Conservation (phyloP, 2,329 filamentous ascomycete species). For the Monosporascus sp. region DNA sequence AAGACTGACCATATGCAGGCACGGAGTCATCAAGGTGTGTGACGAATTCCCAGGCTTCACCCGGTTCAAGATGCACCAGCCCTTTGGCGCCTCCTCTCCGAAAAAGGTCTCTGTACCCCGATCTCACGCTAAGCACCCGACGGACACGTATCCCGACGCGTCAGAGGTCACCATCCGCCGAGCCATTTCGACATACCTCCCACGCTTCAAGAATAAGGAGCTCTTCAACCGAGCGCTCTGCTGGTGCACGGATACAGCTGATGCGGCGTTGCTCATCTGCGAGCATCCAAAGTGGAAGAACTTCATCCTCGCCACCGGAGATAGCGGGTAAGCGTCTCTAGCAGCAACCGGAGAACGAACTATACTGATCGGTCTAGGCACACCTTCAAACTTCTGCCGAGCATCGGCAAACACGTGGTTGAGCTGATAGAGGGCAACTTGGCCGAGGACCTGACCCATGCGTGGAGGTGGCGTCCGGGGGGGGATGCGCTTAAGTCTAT, state of each 20-base stretch:
- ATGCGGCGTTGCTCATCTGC: conserved; percentile 28
- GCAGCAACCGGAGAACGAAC: background rate
- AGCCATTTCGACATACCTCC: conserved; percentile 26
- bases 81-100: conserved; percentile 24
- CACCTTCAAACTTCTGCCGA: conserved; percentile 40
- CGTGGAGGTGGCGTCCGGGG: conserved; percentile 41
- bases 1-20: conserved; percentile 5
- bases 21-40: conserved; percentile 32
- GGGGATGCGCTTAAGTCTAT: conserved; percentile 38
- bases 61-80: conserved; percentile 28
- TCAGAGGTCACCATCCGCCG: conserved; percentile 26
- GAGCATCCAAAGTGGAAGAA: conserved; percentile 37
- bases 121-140: conserved; percentile 31
- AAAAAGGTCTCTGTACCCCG: conserved; percentile 29
- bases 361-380: conserved; percentile 25
- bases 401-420: conserved; percentile 41
- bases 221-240: conserved; percentile 28
- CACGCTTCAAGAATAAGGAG: conserved; percentile 22
- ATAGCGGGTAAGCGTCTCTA: conserved; percentile 34
- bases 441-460: conserved; percentile 31
- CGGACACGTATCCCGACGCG: conserved; percentile 30
- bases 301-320: conserved; percentile 39
- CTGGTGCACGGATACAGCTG: conserved; percentile 31
- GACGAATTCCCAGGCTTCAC: conserved; percentile 36
- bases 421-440: conserved; percentile 37